Base-by-base conservation (phyloP, 805 yeast genomes). In the Starmerella stigmatis region DNA sequence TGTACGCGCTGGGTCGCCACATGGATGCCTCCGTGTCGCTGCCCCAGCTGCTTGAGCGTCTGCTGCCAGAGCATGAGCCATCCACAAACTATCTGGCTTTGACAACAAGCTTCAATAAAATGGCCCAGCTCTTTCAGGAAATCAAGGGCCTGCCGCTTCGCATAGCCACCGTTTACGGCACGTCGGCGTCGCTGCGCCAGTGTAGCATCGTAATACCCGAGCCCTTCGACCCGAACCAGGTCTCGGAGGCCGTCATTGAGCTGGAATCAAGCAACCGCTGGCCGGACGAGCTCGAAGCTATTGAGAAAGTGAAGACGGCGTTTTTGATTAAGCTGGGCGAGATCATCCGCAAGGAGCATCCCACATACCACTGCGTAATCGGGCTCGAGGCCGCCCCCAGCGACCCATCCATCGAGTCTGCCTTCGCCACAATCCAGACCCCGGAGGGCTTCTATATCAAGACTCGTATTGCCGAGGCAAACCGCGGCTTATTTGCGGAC, bases 381-480 rank as follows among this genome's bases (percentile, higher is more conserved):
- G 75, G 81, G 2, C 72, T 75, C 43, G 96, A 88, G 69, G 71
- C 50, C 64, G 4, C 65, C 16, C 21, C 15, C 3, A 46, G 29
- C 10, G 42, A 41, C 29, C 41, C 47, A 2, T 19, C 28, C 8
- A 40, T 48, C 16, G 64, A 62, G 46, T 41, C 55, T 8, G 61
- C 63, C 8, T 59, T 62, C 36, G 48, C 60, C 33, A 55, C 53
- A 43, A 67, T 92, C 17, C 69, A 85, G 48, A 75, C 94, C 0
- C 94, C 95, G 2, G 92, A 82, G 49, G 98, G 98, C 2, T 89
- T 67, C 61, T 95, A 94, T 1, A 89, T 86, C 71, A 73, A 73
- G 52, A 63, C 86, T 33, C 72, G 92, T 46, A 78, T 88, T 2
- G 65, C 79, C 33, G 81, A 94, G 3, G 13, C 41, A 2, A 16